Conservation (phyloP, 257 asterid genomes). For the Coffea canephora region DNA sequence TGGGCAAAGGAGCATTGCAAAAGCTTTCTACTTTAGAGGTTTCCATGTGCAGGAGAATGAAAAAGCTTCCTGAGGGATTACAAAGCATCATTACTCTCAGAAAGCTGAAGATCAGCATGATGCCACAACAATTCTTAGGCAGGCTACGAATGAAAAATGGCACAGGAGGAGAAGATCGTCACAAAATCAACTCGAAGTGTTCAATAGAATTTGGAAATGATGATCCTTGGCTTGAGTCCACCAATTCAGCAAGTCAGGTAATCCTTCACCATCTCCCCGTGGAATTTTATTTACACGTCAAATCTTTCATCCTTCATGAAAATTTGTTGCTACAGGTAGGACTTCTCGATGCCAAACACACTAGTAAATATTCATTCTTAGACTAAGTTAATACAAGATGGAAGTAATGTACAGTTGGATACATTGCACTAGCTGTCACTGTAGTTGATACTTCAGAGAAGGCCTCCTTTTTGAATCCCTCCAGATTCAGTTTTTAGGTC, state of each 20-base stretch:
- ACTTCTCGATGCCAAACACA: too few relatives aligned
- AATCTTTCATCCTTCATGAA: too few relatives aligned
- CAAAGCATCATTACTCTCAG: not conserved
- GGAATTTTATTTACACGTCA: too few relatives aligned
- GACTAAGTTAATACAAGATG: too few relatives aligned
- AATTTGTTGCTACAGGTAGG: too few relatives aligned
- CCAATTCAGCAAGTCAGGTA: not conserved
- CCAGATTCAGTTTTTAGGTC: too few relatives aligned
- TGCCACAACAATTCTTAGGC: not conserved
- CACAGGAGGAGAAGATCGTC: not conserved
- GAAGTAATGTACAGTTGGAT: too few relatives aligned
- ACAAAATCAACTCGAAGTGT: not conserved
- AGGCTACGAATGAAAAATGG: not conserved
- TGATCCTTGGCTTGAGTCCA: not conserved
- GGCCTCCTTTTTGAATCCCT: too few relatives aligned
- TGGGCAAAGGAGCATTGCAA: conserved; percentile 23
- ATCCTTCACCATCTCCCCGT: too few relatives aligned
- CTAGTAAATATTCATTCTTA: too few relatives aligned
- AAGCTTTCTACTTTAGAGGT: conserved; percentile 20
- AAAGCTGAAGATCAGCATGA: not conserved
- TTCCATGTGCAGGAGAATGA: conserved; percentile 5
- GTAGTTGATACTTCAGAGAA: too few relatives aligned
- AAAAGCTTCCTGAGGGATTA: conserved; percentile 13
- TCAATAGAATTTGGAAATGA: not conserved
- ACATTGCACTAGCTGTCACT: too few relatives aligned